Evolutionary conservation across 257 asterid species (phyloP).

Genomic region (Solanum commersonii): DNA sequence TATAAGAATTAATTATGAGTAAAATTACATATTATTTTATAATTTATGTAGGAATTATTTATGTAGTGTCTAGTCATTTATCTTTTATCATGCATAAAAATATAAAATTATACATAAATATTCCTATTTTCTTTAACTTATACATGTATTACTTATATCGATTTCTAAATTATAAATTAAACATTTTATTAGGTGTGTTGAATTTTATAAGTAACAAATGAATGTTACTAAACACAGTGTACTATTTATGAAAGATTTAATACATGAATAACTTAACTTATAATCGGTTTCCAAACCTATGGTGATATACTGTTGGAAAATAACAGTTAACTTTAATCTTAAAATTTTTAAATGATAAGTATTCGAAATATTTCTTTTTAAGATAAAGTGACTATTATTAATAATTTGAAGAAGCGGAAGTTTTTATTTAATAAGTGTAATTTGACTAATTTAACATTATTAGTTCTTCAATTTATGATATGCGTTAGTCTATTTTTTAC

Average conservation of each 20-base stretch:
- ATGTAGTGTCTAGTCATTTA: background rate
- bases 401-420: background rate
- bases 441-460: background rate
- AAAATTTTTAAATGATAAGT: too few relatives aligned
- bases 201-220: background rate
- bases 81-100: too few relatives aligned
- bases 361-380: background rate
- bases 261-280: background rate
- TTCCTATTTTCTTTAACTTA: too few relatives aligned
- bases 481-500: background rate
- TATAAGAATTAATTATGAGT: background rate
- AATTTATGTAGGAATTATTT: too few relatives aligned
- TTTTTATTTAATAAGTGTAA: background rate
- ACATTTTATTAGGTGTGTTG: background rate
- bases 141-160: too few relatives aligned
- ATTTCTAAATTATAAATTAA: too few relatives aligned
- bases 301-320: background rate
- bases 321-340: too few relatives aligned
- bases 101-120: too few relatives aligned
- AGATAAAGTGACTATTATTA: background rate
- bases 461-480: background rate
- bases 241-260: background rate
- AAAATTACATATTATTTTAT: too few relatives aligned
- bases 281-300: background rate
- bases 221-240: background rate